phyloP scores from a whole-genome alignment of 257 asterid genomes.

The Hygrophila difformis region DNA sequence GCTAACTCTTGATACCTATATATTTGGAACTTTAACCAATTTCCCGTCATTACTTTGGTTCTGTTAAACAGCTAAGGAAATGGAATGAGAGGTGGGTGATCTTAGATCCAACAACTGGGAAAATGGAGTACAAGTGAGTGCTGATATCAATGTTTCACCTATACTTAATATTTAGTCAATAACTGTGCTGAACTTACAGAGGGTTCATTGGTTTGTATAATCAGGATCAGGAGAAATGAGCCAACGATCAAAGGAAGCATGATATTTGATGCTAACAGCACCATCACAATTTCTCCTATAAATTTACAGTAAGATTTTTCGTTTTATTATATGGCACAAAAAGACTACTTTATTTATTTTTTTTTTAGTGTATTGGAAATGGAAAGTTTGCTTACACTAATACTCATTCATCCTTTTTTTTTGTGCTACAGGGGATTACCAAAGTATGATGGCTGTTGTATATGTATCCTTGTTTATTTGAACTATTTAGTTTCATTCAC shows the following conservation, averaged over 20 bases:
- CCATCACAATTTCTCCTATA: slow-evolving; percentile 86
- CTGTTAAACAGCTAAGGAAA: slow-evolving; percentile 61
- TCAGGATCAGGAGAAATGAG: slow-evolving; percentile 82
- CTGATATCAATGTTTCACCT: slow-evolving; percentile 6
- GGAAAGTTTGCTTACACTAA: not conserved
- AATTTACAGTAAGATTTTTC: slow-evolving; percentile 77
- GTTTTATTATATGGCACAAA: not conserved
- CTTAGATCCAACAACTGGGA: slow-evolving; percentile 96
- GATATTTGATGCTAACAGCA: slow-evolving; percentile 83
- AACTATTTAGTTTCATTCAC: slow-evolving; percentile 6
- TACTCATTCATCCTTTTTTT: slow-evolving; percentile 17
- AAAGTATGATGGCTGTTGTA: slow-evolving; percentile 93
- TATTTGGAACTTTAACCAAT: slow-evolving; percentile 10
- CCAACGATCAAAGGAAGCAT: slow-evolving; percentile 83
- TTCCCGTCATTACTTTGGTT: slow-evolving; percentile 13
- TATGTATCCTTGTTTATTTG: slow-evolving; percentile 67
- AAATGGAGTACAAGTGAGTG: slow-evolving; percentile 95
- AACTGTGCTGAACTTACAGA: not conserved
- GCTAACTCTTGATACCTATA: slow-evolving; percentile 1
- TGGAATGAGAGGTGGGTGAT: slow-evolving; percentile 99
- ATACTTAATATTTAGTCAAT: slow-evolving; percentile 5
- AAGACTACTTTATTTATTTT: too few species aligned
- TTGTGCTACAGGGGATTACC: slow-evolving; percentile 67
- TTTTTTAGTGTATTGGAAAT: slow-evolving; percentile 5
- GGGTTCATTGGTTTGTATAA: slow-evolving; percentile 17